Evolutionary conservation across 352 stramenopile genomes (phyloP).

Genomic region (Halophytophthora batemanensis): DNA sequence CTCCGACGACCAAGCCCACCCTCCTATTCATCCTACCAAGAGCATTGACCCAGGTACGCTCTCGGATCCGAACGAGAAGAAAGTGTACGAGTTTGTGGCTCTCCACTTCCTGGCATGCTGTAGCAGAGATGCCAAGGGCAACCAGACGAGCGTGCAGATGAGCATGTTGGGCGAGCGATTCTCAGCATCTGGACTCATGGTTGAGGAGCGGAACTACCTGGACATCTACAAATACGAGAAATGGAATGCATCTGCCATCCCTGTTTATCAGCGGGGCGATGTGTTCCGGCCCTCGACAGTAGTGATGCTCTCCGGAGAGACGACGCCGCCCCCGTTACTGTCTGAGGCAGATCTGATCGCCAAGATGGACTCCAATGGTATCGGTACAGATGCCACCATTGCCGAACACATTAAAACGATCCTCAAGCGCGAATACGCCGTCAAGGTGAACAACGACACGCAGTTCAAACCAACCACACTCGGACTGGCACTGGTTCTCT

Average conservation of each 20-base stretch:
- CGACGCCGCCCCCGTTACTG: conserved; percentile 83
- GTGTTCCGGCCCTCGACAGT: conserved; percentile 69
- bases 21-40: conserved; percentile 98
- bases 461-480: conserved; percentile 93
- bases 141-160: conserved; percentile 88
- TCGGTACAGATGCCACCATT: conserved; percentile 95
- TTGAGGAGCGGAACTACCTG: conserved; percentile 92
- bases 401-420: conserved; percentile 99
- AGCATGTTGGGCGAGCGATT: conserved; percentile 88
- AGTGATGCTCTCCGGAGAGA: conserved; percentile 70
- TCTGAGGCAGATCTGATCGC: conserved; percentile 92
- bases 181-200: conserved; percentile 84
- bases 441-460: conserved; percentile 92
- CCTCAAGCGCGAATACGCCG: conserved; percentile 95
- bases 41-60: conserved; percentile 73
- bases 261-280: conserved; percentile 77
- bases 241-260: conserved; percentile 86
- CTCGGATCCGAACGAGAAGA: conserved; percentile 85
- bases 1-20: conserved; percentile 97
- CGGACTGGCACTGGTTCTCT: conserved; percentile 87
- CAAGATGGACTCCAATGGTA: conserved; percentile 94
- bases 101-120: conserved; percentile 99
- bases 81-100: conserved; percentile 97
- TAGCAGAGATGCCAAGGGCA: conserved; percentile 91
- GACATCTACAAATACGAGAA: conserved; percentile 95